A percentile compares a stretch with the other conserved stretches of the same genome.
These are phyloP conservation scores for Wickerhamomyces xylosicus DNA, from an alignment of 805 yeast species.

Conservation along the genomic window DNA sequence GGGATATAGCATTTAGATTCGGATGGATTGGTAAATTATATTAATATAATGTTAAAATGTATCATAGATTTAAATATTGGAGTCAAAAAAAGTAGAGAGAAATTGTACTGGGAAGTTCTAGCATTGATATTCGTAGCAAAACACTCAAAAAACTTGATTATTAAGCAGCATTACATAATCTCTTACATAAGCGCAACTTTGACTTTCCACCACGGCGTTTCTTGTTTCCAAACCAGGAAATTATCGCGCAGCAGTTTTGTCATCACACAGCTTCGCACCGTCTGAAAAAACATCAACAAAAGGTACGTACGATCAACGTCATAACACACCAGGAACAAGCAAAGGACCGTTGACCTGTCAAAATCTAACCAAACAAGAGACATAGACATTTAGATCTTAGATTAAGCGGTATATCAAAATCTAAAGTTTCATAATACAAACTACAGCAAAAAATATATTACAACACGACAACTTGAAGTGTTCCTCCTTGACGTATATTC, in stretches of 20 bases:
- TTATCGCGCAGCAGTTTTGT: conserved; percentile 1
- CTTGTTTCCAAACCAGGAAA: too few species aligned
- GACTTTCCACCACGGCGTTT: too few species aligned
- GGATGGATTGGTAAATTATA: background rate
- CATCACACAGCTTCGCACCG: conserved; percentile 5
- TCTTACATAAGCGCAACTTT: background rate
- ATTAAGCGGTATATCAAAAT: too few species aligned
- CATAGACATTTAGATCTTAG: background rate
- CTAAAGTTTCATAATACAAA: too few species aligned
- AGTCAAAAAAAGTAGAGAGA: too few species aligned
- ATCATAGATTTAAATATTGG: background rate
- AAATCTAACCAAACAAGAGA: conserved; percentile 1
- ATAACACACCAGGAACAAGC: conserved; percentile 1
- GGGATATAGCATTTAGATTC: background rate
- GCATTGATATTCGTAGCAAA: too few species aligned
- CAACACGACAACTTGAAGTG: too few species aligned
- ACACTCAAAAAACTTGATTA: too few species aligned
- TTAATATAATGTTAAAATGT: background rate
- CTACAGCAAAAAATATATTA: too few species aligned
- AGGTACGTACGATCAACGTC: background rate
- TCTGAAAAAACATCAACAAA: background rate
- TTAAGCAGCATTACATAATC: background rate
- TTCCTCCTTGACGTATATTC: too few species aligned
- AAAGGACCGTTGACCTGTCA: conserved; percentile 4
- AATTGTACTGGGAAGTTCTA: too few species aligned